Base-by-base conservation (phyloP, 495 filamentous ascomycete species). In the Annulohypoxylon nitens region DNA sequence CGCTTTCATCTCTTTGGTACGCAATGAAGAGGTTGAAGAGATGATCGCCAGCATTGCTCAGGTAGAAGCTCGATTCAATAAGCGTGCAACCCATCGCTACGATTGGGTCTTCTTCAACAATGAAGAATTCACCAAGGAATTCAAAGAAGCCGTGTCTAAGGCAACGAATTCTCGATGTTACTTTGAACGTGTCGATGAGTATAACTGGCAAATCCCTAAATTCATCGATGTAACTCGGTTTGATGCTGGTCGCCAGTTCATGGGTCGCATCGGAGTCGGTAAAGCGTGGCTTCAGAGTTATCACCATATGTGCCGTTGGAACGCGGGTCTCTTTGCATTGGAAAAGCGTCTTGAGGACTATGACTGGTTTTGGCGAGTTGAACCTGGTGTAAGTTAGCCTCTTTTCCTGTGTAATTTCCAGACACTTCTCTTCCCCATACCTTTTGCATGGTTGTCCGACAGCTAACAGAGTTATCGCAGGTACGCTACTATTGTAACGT, bases 21-120 rank as follows among this genome's bases (percentile, higher is more conserved):
- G 92, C 61, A 94, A 95, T 74, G 82, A 81, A 14, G 93, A 96
- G 77, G 75, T 94, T 41, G 93, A 92, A 88, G 93, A 94, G n/a
- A 93, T 96, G 73, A 87, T 91, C 6, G 87, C 89, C 70, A 92
- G 90, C 4, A 94, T 96, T 70, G 87, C 89, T 4, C 87, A 92
- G 64, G 86, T 96, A 12, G 93, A 96, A 77, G 92, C 93, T 77
- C 90, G 93, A 48, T 95, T 95, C 87, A 96, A 96, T 77, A 84
- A 85, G 62, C 88, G 90, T 41, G 50, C 57, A 18, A 77, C 68
- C 23, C 93, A 90, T 79, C 86, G 91, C 79, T 96, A 95, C 76
- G 92, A 95, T 72, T 96, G 93, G 93, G 92, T 96, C 25, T 96
- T 96, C 82, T 82, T 95, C 74, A 95, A 95, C 78, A 92, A 93